Evolutionary conservation across 202 grass and related monocot species (phyloP).

Genomic region (Schoenoplectus triqueter): DNA sequence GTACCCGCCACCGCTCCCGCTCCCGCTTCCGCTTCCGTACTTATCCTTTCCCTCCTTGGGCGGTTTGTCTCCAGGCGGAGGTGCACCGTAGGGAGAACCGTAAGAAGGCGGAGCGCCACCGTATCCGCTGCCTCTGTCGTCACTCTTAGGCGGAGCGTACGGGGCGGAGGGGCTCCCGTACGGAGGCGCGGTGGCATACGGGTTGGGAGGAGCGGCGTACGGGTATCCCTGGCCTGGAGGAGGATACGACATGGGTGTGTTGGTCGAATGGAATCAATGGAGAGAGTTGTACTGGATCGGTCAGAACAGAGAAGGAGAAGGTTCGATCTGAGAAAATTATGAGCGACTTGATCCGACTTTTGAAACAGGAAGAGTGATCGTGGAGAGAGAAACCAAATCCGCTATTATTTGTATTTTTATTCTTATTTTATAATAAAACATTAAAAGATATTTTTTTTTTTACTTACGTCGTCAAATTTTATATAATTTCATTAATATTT

Average conservation of each 20-base stretch:
- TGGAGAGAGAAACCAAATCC: background rate
- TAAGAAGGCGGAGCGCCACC: slow-evolving; percentile 34
- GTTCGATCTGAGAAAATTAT: background rate
- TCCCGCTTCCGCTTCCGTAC: slow-evolving; percentile 29
- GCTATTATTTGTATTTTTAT: background rate
- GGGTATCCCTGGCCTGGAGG: slow-evolving; percentile 49
- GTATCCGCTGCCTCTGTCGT: slow-evolving; percentile 27
- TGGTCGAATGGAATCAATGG: too few relatives aligned
- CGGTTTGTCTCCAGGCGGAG: slow-evolving; percentile 37
- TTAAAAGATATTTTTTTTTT: too few relatives aligned
- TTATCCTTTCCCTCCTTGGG: slow-evolving; percentile 53
- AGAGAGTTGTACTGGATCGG: background rate
- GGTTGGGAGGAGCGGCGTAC: slow-evolving; percentile 30
- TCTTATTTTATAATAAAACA: too few relatives aligned
- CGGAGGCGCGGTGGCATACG: slow-evolving; percentile 18
- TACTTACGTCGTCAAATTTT: too few relatives aligned
- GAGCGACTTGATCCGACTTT: background rate
- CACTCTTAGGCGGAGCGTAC: background rate
- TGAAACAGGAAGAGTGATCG: background rate
- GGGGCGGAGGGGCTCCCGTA: slow-evolving; percentile 15
- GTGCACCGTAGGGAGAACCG: slow-evolving; percentile 20
- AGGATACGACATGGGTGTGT: slow-evolving; percentile 61
- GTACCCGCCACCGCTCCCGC: slow-evolving; percentile 3
- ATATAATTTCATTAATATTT: too few relatives aligned
- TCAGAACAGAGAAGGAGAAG: background rate